phyloP scores from a whole-genome alignment of 768 basidiomycete genomes.

The Collybia nuda region DNA sequence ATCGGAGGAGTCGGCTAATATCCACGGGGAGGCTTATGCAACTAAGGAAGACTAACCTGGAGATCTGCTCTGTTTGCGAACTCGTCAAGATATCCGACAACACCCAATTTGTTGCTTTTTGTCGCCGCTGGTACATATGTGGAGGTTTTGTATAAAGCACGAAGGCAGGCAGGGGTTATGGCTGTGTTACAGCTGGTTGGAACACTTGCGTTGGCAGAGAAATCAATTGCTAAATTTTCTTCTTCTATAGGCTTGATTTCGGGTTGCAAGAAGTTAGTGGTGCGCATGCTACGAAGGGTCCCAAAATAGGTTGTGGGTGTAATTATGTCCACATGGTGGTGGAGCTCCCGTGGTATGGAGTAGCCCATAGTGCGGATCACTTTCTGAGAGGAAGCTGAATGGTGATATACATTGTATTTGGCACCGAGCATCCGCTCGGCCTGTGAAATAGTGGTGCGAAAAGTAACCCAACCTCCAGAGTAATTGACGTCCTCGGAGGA shows the following conservation, averaged over 20 bases:
- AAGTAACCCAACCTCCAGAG: conserved; percentile 58
- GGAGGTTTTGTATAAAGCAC: conserved; percentile 51
- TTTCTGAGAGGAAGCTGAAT: conserved; percentile 44
- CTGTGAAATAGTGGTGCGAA: conserved; percentile 50
- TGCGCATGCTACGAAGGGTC: conserved; percentile 49
- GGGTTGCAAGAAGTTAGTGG: conserved; percentile 56
- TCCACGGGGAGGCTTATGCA: neutral
- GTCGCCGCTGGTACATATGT: conserved; percentile 45
- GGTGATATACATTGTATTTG: conserved; percentile 57
- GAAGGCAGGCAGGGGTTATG: conserved; percentile 60
- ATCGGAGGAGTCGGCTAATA: conserved; percentile 9
- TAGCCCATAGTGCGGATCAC: conserved; percentile 60
- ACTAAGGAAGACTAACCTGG: conserved; percentile 29
- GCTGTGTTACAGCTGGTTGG: conserved; percentile 41
- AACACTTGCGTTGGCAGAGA: conserved; percentile 21
- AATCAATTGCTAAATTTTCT: conserved; percentile 11
- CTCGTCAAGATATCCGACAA: conserved; percentile 59
- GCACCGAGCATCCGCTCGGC: conserved; percentile 64
- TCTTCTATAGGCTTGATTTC: conserved; percentile 41
- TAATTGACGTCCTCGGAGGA: conserved; percentile 30
- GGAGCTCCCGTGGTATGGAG: conserved; percentile 54
- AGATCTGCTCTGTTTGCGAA: conserved; percentile 60
- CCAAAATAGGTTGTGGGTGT: conserved; percentile 69
- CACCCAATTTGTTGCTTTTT: conserved; percentile 51
- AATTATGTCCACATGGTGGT: conserved; percentile 55